Percentiles rank a stretch among this genome's conserved stretches.
Evolutionary conservation across 352 stramenopile genomes (phyloP).

Genomic region (Globisporangium viniferum): DNA sequence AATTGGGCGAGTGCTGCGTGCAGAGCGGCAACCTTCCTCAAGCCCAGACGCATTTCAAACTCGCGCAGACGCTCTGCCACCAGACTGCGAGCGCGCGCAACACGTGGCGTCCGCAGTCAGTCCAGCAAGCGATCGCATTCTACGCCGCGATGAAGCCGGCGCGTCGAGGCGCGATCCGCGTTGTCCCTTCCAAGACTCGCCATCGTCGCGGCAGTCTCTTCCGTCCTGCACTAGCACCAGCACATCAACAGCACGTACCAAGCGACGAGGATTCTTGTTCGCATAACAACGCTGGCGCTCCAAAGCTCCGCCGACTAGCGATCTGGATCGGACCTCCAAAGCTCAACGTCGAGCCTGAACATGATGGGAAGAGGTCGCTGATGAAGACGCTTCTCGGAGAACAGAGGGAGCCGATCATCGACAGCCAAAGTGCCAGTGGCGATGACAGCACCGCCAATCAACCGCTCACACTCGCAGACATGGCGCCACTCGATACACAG

Average conservation of each 20-base stretch:
- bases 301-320: constrained; percentile 14
- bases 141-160: constrained; percentile 35
- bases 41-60: constrained; percentile 37
- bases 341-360: not conserved
- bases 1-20: constrained; percentile 44
- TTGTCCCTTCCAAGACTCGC: not conserved
- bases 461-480: not conserved
- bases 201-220: constrained; percentile 5
- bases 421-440: not conserved
- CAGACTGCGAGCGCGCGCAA: constrained; percentile 35
- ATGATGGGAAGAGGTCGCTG: constrained; percentile 2
- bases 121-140: constrained; percentile 54
- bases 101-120: constrained; percentile 35
- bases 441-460: not conserved
- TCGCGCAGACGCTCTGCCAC: constrained; percentile 41
- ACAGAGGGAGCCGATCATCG: not conserved
- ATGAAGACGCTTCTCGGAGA: constrained; percentile 10
- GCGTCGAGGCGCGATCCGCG: constrained; percentile 29
- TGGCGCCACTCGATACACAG: not conserved
- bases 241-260: not conserved
- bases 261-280: not conserved
- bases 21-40: constrained; percentile 32
- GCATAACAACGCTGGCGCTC: not conserved
- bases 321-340: constrained; percentile 16
- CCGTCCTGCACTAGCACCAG: not conserved